These are phyloP conservation scores for Penicillium corylophilum DNA, from an alignment of 2,329 filamentous ascomycete genomes.

Conservation along the genomic window DNA sequence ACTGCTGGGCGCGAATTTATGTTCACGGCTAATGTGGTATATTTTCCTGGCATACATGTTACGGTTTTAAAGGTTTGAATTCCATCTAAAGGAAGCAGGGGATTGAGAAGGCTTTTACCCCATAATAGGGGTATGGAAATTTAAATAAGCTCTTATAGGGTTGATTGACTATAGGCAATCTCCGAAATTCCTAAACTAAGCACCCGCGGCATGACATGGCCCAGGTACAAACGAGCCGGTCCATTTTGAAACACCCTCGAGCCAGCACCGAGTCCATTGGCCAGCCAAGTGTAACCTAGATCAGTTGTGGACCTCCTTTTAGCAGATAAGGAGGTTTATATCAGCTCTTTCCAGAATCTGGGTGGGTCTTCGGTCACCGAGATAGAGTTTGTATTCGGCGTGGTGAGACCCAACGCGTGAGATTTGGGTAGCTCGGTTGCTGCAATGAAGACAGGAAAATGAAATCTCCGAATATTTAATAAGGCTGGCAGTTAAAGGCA, in stretches of 20 bases:
- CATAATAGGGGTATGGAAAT: background rate
- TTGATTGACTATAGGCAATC: background rate
- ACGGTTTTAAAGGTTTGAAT: too few relatives aligned
- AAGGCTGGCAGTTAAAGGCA: background rate
- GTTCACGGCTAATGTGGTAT: background rate
- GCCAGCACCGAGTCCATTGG: background rate
- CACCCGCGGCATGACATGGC: background rate
- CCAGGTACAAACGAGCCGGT: background rate
- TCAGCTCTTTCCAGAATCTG: background rate
- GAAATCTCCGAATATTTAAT: background rate
- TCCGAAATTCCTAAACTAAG: background rate
- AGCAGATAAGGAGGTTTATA: background rate
- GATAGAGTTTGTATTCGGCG: background rate
- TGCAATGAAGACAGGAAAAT: background rate
- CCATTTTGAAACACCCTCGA: background rate
- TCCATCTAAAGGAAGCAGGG: background rate
- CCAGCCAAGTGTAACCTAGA: background rate
- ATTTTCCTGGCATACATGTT: too few relatives aligned
- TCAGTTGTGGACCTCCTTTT: background rate
- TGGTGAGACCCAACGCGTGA: background rate
- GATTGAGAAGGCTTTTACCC: too few relatives aligned
- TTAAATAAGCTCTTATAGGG: background rate
- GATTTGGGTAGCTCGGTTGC: background rate
- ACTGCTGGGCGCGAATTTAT: background rate
- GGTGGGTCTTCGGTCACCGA: background rate